A percentile compares a stretch with the other conserved stretches of the same genome.
These are phyloP conservation scores for Rhododendron vialii DNA, from an alignment of 148 eudicot genomes.

Conservation along the genomic window DNA sequence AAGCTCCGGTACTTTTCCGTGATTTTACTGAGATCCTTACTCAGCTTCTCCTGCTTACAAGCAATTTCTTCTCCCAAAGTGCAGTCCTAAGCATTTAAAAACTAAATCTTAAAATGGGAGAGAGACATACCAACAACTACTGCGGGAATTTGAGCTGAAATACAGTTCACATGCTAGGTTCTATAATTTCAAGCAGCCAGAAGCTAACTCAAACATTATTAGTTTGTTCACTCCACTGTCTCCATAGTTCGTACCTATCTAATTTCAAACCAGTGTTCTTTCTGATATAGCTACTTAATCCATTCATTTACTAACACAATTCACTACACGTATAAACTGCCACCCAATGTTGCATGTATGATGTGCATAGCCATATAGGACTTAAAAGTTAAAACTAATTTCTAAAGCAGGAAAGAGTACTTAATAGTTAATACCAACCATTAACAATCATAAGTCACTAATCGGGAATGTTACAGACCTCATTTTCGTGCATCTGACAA, in stretches of 20 bases:
- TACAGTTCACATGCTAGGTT: neutral
- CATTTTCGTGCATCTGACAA: neutral
- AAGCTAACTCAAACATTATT: neutral
- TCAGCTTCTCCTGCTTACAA: conserved; percentile 58
- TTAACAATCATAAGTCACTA: neutral
- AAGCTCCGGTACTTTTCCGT: conserved; percentile 48
- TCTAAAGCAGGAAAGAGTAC: neutral
- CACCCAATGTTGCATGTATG: neutral
- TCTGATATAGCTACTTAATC: neutral
- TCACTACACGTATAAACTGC: neutral
- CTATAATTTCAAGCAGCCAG: neutral
- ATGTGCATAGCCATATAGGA: neutral
- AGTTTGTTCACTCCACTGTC: neutral
- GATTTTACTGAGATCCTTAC: conserved; percentile 47
- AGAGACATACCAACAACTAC: conserved; percentile 1
- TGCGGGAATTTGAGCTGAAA: conserved; percentile 1
- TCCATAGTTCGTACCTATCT: neutral
- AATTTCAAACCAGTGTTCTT: neutral
- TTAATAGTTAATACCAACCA: neutral
- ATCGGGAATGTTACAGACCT: neutral
- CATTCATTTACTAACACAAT: neutral
- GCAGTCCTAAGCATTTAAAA: conserved; percentile 47
- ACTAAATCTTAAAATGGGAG: conserved; percentile 7
- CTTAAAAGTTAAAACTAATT: neutral
- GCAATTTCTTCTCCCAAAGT: conserved; percentile 54